Percentiles rank a stretch among this genome's conserved stretches.
Evolutionary conservation across 2,329 filamentous ascomycete species (phyloP).

Genomic region (Paracoccidioides brasiliensis): DNA sequence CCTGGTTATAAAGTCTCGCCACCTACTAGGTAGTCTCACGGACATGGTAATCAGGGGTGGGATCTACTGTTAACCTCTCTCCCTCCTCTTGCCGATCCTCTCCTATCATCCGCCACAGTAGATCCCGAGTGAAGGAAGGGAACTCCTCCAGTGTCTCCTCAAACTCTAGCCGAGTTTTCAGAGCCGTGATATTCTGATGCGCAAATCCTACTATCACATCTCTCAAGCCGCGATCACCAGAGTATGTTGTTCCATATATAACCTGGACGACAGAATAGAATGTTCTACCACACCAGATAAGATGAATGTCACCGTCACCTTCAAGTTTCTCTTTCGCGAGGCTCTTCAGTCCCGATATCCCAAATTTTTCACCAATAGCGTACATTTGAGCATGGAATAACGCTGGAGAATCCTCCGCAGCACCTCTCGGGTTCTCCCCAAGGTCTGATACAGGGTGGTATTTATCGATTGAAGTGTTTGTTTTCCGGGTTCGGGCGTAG

Average conservation of each 20-base stretch:
- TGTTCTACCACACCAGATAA: not conserved
- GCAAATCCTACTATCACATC: not conserved
- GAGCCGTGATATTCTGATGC: not conserved
- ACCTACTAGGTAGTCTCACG: not conserved
- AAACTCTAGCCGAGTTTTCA: not conserved
- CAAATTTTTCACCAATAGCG: not conserved
- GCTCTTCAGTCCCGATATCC: not conserved
- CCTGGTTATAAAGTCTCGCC: not conserved
- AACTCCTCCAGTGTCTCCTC: not conserved
- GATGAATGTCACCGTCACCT: not conserved
- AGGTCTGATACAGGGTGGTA: not conserved
- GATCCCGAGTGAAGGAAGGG: not conserved
- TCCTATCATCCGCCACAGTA: not conserved
- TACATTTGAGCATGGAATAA: not conserved
- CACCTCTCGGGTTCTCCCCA: not conserved
- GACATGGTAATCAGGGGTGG: not conserved
- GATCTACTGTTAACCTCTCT: not conserved
- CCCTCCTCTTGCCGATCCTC: not conserved
- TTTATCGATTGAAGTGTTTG: not conserved
- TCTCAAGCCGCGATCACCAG: not conserved
- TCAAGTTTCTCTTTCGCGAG: not conserved
- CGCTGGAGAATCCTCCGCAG: not conserved
- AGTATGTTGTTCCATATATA: not conserved
- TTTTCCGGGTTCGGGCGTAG: not conserved
- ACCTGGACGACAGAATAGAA: not conserved